A percentile compares a stretch with the other conserved stretches of the same genome.
Conservation (phyloP, 192 early-diverging fungal genomes). For the Rhizophlyctis rosea region DNA sequence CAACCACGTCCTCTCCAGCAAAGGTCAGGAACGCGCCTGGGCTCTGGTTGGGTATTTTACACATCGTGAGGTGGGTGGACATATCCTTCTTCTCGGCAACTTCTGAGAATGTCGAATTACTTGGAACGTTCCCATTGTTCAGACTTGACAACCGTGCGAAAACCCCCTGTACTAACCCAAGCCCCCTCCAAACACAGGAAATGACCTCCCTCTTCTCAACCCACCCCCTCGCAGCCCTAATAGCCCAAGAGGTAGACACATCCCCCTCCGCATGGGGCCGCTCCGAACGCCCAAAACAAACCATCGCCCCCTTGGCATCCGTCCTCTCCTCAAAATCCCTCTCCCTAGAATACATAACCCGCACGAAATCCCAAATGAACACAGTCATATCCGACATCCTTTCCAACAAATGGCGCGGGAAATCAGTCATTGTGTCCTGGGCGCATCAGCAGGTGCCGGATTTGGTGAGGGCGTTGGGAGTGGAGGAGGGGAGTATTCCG, state of each 20-base stretch:
- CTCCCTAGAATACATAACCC: slow-evolving; percentile 16
- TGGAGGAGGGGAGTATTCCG: slow-evolving; percentile 24
- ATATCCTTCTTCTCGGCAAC: not conserved
- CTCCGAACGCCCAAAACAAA: slow-evolving; percentile 35
- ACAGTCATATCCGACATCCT: slow-evolving; percentile 12
- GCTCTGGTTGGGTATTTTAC: slow-evolving; percentile 47
- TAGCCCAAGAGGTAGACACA: slow-evolving; percentile 45
- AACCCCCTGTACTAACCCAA: too few species aligned
- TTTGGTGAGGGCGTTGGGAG: slow-evolving; percentile 35
- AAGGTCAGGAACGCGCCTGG: slow-evolving; percentile 44
- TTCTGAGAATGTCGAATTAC: not conserved
- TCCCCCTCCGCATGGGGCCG: slow-evolving; percentile 25
- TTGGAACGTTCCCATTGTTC: too few species aligned
- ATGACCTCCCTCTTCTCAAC: not conserved
- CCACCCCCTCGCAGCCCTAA: slow-evolving; percentile 11
- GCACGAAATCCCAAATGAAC: slow-evolving; percentile 29
- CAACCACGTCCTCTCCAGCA: slow-evolving; percentile 40
- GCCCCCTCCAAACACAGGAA: too few species aligned
- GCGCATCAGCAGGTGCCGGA: slow-evolving; percentile 47
- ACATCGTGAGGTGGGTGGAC: slow-evolving; percentile 35
- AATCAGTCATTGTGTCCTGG: slow-evolving; percentile 45
- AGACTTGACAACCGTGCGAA: too few species aligned
- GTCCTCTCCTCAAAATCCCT: slow-evolving; percentile 2
- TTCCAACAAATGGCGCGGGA: slow-evolving; percentile 16
- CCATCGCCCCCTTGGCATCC: slow-evolving; percentile 29